Conservation (phyloP, 495 filamentous ascomycete genomes). For the Xylaria sp. region DNA sequence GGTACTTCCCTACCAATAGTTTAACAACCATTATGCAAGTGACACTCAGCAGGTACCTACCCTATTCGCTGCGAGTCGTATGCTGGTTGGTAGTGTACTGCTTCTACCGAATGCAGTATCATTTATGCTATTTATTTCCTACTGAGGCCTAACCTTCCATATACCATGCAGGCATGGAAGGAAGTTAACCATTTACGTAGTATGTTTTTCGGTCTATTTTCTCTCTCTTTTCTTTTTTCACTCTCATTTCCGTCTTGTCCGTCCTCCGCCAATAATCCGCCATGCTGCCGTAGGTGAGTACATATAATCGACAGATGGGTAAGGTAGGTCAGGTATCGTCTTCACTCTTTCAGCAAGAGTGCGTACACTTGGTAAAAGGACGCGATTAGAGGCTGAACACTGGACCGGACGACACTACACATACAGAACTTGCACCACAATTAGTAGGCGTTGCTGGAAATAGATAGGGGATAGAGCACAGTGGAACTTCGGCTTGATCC, state of each 20-base stretch:
- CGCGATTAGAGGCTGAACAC: too few relatives aligned
- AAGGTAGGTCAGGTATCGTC: background rate
- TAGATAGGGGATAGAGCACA: background rate
- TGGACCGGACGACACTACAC: too few relatives aligned
- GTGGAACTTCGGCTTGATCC: slow-evolving; percentile 18
- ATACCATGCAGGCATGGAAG: too few relatives aligned
- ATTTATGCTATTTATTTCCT: background rate
- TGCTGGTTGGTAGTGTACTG: background rate
- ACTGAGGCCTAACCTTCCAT: background rate
- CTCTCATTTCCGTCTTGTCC: slow-evolving; percentile 2
- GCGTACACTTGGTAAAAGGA: background rate
- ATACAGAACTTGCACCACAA: background rate
- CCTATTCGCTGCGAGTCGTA: too few relatives aligned
- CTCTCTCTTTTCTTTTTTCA: background rate
- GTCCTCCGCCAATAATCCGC: background rate
- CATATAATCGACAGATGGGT: background rate
- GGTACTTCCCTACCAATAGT: background rate
- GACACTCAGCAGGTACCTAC: too few relatives aligned
- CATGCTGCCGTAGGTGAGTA: background rate
- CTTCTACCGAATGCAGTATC: background rate
- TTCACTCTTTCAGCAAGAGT: background rate
- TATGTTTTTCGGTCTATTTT: background rate
- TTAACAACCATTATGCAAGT: background rate
- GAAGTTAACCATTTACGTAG: background rate
- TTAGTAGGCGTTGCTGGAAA: background rate